Conservation (phyloP, 192 early-diverging fungal genomes). For the Bifiguratus adelaidae region DNA sequence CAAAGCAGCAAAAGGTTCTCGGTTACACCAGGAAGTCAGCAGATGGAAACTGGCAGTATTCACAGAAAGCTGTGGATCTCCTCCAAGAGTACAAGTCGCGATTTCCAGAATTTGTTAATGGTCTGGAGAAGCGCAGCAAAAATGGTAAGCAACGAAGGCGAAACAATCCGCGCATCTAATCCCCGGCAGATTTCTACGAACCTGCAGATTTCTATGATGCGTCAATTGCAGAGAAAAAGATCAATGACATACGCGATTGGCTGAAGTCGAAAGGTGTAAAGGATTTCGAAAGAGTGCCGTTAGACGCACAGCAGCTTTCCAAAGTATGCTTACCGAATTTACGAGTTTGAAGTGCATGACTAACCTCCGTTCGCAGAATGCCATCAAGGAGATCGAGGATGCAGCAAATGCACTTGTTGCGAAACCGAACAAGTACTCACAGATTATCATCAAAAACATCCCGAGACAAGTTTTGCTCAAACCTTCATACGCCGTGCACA, state of each 20-base stretch:
- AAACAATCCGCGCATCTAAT: conserved; percentile 12
- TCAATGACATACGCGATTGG: conserved; percentile 52
- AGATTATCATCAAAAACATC: conserved; percentile 33
- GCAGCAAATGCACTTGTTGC: too few relatives aligned
- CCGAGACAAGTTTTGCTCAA: conserved; percentile 55
- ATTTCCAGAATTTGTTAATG: conserved; percentile 40
- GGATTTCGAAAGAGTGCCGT: conserved; percentile 48
- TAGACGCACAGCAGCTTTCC: conserved; percentile 53
- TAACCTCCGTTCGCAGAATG: conserved; percentile 23
- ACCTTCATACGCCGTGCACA: conserved; percentile 61
- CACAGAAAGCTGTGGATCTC: conserved; percentile 62
- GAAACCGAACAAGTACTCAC: conserved; percentile 15
- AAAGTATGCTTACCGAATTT: conserved; percentile 43
- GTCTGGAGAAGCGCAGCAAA: conserved; percentile 25
- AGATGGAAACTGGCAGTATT: conserved; percentile 78
- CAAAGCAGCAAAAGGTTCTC: conserved; percentile 72
- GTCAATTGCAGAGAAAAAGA: conserved; percentile 25
- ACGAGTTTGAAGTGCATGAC: neutral
- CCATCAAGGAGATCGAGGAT: conserved; percentile 45
- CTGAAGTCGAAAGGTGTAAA: conserved; percentile 46
- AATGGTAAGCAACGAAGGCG: conserved; percentile 4
- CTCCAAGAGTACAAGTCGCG: conserved; percentile 56
- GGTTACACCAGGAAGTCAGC: conserved; percentile 73
- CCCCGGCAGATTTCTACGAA: conserved; percentile 40
- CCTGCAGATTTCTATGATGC: conserved; percentile 50